Evolutionary conservation across 441 rosid genomes (phyloP), one percentile per base, ranked within the genome.

Genomic region (Capsella rubella): DNA sequence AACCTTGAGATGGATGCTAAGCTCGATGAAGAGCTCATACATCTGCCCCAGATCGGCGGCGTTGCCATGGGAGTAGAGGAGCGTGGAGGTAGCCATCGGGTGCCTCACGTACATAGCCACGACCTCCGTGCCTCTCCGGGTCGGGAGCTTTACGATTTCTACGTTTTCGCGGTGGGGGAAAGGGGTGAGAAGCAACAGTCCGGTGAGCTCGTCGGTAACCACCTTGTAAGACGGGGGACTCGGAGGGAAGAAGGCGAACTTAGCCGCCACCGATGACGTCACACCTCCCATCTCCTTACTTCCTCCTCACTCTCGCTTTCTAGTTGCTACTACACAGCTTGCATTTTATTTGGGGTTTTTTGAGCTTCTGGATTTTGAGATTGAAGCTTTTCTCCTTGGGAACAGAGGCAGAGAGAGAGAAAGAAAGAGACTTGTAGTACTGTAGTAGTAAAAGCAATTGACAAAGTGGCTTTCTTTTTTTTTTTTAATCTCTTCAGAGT

Each of bases 41-140:
- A 95, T 90, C 95, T 95, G 98, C 2, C 99, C 97, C 82, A 92
- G 93, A 95, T 92, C 98, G 92, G 98, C 96, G 29, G 98, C 99
- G 89, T 92, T 95, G 1, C 99, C 98, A 69, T 92, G 99, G 14
- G 98, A 95, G 81, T 92, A 95, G 43, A 95, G 90, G 40, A 95
- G 76, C 69, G 99, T 92, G n/a, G 93, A 86, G 43, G 88, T 87
- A n/a, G 99, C 97, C 96, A 85, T 87, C 51, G 99, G 98, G 50
- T 95, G 90, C 71, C 95, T 80, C 25, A 92, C 82, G 71, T 95
- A 90, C 78, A 92, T 75, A 18, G 90, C 93, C 28, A 95, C 96
- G 27, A 95, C 83, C 87, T 95, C 95, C 0, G 92, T 84, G 29
- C 98, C 93, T 67, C 86, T 85, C 34, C 95, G 82, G 3, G 98